Evolutionary conservation across 1,284 basidiomycete species (phyloP), one percentile per base, ranked within the genome.

Genomic region (Ustilago shanxiensis): DNA sequence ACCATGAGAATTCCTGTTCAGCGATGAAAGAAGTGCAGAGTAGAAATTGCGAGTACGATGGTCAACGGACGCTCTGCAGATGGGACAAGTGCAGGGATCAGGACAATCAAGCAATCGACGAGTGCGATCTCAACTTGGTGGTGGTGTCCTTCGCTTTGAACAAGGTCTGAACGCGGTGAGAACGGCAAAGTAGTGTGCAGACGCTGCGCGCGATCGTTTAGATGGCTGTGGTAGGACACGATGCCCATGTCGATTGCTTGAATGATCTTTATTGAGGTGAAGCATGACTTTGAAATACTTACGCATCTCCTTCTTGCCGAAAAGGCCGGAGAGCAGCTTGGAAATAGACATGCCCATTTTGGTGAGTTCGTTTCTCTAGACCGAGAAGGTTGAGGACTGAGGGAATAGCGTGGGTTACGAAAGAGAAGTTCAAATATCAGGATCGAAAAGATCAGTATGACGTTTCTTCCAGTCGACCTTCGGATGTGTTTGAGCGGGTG

Each of bases 1-100:
- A 99, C 90, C 90, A 90, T 90, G 82, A 92, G 83, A 76, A 87
- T 81, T 60, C 83, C 80, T 82, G 51, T 37, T n/a, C 11, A 37
- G 53, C 31, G 11, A 14, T 22, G 26, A 28, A 26, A n/a, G 39
- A 24, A 47, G 11, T 16, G 28, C 37, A 44, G 20, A 41, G 11
- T 5, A 3, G 29, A 45, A 45, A 31, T n/a, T 33, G 31, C 31
- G 31, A 33, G 44, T 7, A 5, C 26, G 14, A 10, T 49, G 61
- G 44, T 58, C 57, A 62, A 41, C 37, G 22, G 39, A 26, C 6
- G 22, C 20, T 8, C 10, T 26, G 9, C 29, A 31, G n/a, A 22
- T 7, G 26, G 29, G 37, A 37, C 33, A 14, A 24, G 18, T n/a
- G 24, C 28, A 16, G 3, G 2, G 16, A 28, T 8, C 35, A 10